A percentile compares a stretch with the other conserved stretches of the same genome.
Evolutionary conservation across 2,329 filamentous ascomycete genomes (phyloP).

Genomic region (Hypoxylon sp.): DNA sequence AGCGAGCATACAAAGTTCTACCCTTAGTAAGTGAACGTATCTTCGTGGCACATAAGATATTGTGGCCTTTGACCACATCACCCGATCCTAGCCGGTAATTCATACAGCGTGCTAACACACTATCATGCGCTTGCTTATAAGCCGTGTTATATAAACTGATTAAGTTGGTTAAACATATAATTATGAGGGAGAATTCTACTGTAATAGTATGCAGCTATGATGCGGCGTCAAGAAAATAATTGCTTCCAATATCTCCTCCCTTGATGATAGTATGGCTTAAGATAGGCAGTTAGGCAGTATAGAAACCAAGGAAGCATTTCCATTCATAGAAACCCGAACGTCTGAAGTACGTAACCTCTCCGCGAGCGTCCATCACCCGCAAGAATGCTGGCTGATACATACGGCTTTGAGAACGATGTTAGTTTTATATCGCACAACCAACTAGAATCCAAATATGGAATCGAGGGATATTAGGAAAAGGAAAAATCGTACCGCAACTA

Average conservation of each 20-base stretch:
- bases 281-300: no score
- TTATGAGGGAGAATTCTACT: not conserved
- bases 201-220: not conserved
- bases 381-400: not conserved
- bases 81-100: slow-evolving; percentile 11
- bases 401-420: slow-evolving; percentile 3
- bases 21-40: slow-evolving; percentile 10
- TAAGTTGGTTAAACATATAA: not conserved
- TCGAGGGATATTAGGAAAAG: not conserved
- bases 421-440: not conserved
- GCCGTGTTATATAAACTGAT: not conserved
- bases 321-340: not conserved
- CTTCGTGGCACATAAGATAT: slow-evolving; percentile 12
- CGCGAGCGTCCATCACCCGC: not conserved
- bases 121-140: not conserved
- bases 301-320: not conserved
- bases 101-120: slow-evolving; percentile 8
- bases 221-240: not conserved
- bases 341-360: not conserved
- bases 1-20: slow-evolving; percentile 10
- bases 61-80: slow-evolving; percentile 8
- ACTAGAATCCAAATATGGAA: not conserved
- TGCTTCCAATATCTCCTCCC: not conserved
- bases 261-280: not conserved
- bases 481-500: slow-evolving; percentile 18